Percentiles rank a stretch among this genome's conserved stretches.
Conservation (phyloP, 371 early-diverging fungal genomes). For the Mucor irregularis region DNA sequence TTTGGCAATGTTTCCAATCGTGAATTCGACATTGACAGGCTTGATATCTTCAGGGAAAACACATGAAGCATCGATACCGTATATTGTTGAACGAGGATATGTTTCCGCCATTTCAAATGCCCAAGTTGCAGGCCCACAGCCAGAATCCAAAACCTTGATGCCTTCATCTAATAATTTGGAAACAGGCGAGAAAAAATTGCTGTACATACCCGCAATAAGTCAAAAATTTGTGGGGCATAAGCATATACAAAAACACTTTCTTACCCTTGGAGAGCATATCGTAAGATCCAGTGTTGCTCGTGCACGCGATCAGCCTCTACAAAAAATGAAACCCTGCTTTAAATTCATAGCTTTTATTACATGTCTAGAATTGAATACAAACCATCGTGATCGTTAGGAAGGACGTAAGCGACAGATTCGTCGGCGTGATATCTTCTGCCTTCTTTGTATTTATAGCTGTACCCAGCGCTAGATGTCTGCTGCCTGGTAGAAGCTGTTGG, state of each 20-base stretch:
- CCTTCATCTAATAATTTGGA: constrained; percentile 7
- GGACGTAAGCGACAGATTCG: constrained; percentile 39
- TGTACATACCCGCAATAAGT: no score
- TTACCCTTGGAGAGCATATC: neutral
- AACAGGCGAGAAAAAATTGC: constrained; percentile 17
- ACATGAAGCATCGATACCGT: constrained; percentile 41
- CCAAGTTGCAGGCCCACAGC: constrained; percentile 18
- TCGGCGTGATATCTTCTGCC: constrained; percentile 4
- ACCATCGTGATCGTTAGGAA: constrained; percentile 51
- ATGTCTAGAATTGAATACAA: neutral
- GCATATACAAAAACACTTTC: neutral
- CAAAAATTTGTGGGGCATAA: neutral
- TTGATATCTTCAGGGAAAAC: constrained; percentile 44
- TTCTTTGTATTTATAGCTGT: constrained; percentile 31
- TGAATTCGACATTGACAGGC: constrained; percentile 47
- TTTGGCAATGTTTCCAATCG: constrained; percentile 50
- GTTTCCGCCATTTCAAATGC: constrained; percentile 17
- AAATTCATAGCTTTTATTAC: neutral
- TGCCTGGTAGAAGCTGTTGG: constrained; percentile 1
- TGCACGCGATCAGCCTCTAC: constrained; percentile 15
- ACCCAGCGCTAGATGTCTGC: neutral
- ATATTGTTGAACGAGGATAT: constrained; percentile 19
- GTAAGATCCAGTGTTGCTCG: constrained; percentile 13
- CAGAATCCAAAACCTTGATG: constrained; percentile 16
- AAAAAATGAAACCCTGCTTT: neutral